These are phyloP conservation scores for Iberis amara DNA, from an alignment of 441 rosid genomes.

Conservation along the genomic window DNA sequence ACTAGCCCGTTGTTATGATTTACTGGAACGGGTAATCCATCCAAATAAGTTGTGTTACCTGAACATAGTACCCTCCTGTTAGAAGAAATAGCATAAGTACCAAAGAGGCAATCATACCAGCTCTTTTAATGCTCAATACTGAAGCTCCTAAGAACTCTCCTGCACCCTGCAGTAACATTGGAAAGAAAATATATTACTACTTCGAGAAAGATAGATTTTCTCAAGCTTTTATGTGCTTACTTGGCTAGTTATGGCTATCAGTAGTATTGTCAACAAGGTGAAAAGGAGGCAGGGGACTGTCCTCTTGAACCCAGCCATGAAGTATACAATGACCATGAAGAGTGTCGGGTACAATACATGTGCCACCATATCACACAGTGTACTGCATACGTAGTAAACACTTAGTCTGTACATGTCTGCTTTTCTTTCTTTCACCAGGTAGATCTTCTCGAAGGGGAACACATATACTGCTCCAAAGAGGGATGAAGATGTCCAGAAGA, in stretches of 20 bases:
- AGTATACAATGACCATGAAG: constrained; percentile 78
- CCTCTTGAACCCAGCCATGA: constrained; percentile 93
- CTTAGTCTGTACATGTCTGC: constrained; percentile 97
- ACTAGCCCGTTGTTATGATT: background rate
- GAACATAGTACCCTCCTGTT: constrained; percentile 94
- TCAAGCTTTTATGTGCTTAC: constrained; percentile 36
- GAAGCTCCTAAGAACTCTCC: constrained; percentile 93
- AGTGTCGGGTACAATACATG: constrained; percentile 80
- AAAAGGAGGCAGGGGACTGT: constrained; percentile 77
- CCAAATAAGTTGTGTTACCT: constrained; percentile 41
- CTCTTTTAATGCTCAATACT: constrained; percentile 73
- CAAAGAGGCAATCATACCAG: constrained; percentile 88
- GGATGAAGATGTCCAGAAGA: constrained; percentile 95
- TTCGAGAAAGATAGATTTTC: background rate
- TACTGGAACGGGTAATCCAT: background rate
- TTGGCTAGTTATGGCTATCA: constrained; percentile 82
- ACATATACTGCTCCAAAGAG: constrained; percentile 90
- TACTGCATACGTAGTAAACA: constrained; percentile 79
- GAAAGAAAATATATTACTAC: background rate
- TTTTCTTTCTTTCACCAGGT: constrained; percentile 86
- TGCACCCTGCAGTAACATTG: constrained; percentile 52
- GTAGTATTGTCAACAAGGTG: constrained; percentile 55
- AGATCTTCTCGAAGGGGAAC: constrained; percentile 84
- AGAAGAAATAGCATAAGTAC: constrained; percentile 87
- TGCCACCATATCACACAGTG: constrained; percentile 92